Base-by-base conservation (phyloP, 2,329 filamentous ascomycete genomes). In the Epicoccum sorghinum region DNA sequence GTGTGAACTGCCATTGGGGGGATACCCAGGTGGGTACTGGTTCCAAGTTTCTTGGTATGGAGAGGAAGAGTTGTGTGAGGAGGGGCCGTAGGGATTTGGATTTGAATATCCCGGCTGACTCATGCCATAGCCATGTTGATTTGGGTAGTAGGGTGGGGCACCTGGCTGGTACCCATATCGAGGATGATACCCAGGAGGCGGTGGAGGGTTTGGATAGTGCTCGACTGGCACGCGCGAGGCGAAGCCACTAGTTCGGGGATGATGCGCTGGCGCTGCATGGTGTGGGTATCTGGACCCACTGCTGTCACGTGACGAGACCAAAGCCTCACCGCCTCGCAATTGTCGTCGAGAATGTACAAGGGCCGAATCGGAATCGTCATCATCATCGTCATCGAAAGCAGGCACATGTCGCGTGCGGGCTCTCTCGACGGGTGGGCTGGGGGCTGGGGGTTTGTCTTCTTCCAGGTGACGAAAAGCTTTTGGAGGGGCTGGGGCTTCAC, bases 171-270 rank as follows among this genome's bases (percentile, higher is more conserved):
- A 74, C 14, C 47, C 53, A 60, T 73, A 73, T 43, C 71, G 64
- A 27, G 68, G 71, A 61, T 73, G 71, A 57, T 76, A 75, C 23
- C 67, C 66, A 91, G 78, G 82, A 86, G 72, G 88, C 92, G 82
- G 86, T 92, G 69, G 81, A 93, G 59, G 86, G 83, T 62, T 83
- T 76, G 62, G 57, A 61, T 74, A 74, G 54, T 60, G 57, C 52
- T 75, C 71, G 24, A 62, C 55, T 56, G 72, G 72, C 35, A 74
- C 70, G 53, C 71, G 67, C 51, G 70, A 72, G 50, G 72, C 71
- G 57, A 73, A 75, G 43, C 52, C 52, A 36, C 52, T 55, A 66
- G 53, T 39, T 52, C 65, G 59, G 51, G 67, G 67, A 42, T 60
- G 52, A 50, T 69, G 70, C 58, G 67, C 54, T 61, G 67, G 63